Evolutionary conservation across 495 filamentous ascomycete genomes (phyloP).

Genomic region (Viridothelium virens): DNA sequence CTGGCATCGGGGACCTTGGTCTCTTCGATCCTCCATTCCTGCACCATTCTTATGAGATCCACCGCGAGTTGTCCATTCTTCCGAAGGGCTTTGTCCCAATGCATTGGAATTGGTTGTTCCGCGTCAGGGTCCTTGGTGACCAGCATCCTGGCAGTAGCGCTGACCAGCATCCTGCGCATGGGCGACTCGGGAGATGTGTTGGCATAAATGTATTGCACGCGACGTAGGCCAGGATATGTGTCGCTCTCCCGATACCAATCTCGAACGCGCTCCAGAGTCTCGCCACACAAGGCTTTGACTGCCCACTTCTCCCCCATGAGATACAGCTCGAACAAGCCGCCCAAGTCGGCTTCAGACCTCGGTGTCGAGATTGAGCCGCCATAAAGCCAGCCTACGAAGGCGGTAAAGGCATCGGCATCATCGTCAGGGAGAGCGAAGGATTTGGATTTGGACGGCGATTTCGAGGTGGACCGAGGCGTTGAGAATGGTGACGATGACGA

Average conservation of each 20-base stretch:
- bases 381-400: conserved; percentile 47
- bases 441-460: conserved; percentile 21
- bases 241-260: conserved; percentile 40
- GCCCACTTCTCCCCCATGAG: conserved; percentile 40
- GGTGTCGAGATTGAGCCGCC: conserved; percentile 33
- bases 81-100: conserved; percentile 44
- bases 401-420: conserved; percentile 39
- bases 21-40: conserved; percentile 41
- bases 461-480: conserved; percentile 10
- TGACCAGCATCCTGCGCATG: conserved; percentile 44
- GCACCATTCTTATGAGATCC: conserved; percentile 42
- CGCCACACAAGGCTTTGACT: conserved; percentile 31
- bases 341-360: conserved; percentile 38
- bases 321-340: conserved; percentile 41
- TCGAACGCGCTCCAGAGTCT: conserved; percentile 38
- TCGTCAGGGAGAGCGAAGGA: conserved; percentile 42
- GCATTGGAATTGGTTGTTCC: conserved; percentile 32
- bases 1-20: conserved; percentile 40
- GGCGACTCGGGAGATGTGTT: conserved; percentile 40
- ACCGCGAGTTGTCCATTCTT: conserved; percentile 45
- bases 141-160: conserved; percentile 37
- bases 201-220: conserved; percentile 46
- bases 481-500: conserved; percentile 14
- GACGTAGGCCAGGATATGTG: conserved; percentile 41
- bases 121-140: conserved; percentile 30